Conservation (phyloP, 2,329 filamentous ascomycete species). For the Colletotrichum eleusines region DNA sequence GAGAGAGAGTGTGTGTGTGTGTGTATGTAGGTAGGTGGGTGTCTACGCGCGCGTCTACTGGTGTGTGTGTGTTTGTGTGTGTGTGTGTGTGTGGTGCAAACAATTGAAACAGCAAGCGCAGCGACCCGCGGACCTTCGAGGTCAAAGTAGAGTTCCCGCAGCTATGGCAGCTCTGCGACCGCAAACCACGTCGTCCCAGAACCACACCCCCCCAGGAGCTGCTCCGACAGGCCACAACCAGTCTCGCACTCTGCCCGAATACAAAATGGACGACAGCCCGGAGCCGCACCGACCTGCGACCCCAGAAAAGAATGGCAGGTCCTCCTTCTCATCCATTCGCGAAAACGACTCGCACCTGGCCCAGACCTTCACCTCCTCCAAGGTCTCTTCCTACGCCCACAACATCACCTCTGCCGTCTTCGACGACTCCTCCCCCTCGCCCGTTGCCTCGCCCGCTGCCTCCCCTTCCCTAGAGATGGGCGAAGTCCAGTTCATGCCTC, state of each 20-base stretch:
- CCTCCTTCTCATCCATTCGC: constrained; percentile 72
- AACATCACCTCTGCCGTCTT: constrained; percentile 61
- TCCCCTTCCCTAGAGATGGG: constrained; percentile 51
- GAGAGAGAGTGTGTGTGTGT: neutral
- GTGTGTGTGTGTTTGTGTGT: constrained; percentile 23
- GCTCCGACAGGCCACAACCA: constrained; percentile 43
- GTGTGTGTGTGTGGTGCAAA: constrained; percentile 37
- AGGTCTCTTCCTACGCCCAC: constrained; percentile 69
- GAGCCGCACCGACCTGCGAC: constrained; percentile 46
- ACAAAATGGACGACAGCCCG: constrained; percentile 48
- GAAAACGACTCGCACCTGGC: constrained; percentile 70
- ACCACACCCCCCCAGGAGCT: constrained; percentile 53
- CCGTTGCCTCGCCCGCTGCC: constrained; percentile 53
- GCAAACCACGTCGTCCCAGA: constrained; percentile 45
- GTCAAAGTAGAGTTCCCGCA: constrained; percentile 40
- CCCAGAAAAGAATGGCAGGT: constrained; percentile 57
- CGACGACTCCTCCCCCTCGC: constrained; percentile 58
- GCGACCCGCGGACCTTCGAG: constrained; percentile 35
- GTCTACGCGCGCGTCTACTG: constrained; percentile 15
- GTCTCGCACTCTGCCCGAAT: constrained; percentile 33
- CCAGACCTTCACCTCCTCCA: constrained; percentile 73
- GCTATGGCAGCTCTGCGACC: constrained; percentile 38
- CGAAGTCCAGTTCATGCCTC: constrained; percentile 60
- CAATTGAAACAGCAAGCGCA: constrained; percentile 40
- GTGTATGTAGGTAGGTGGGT: constrained; percentile 8